Evolutionary conservation across 176 grass and related monocot species (phyloP).

Genomic region (Tillandsia leiboldiana): DNA sequence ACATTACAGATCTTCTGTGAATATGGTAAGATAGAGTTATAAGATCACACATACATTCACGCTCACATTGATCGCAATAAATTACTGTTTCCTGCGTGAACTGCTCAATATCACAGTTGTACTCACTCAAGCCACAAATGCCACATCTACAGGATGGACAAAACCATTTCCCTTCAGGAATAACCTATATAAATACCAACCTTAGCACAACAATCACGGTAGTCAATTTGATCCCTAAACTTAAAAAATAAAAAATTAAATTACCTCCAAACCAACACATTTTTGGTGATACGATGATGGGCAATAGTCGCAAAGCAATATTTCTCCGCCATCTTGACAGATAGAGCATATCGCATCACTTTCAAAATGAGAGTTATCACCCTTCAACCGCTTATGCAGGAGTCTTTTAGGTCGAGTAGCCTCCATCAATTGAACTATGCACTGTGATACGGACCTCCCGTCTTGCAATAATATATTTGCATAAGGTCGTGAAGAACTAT

Average conservation of each 20-base stretch:
- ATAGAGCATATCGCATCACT: constrained; percentile 63
- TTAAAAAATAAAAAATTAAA: not conserved
- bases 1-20: constrained; percentile 8
- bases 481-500: constrained; percentile 29
- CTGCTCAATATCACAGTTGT: constrained; percentile 34
- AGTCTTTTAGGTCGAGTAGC: constrained; percentile 21
- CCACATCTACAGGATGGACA: constrained; percentile 60
- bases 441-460: constrained; percentile 58
- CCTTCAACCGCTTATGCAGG: constrained; percentile 34
- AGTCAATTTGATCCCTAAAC: not conserved
- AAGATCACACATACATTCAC: constrained; percentile 51
- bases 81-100: constrained; percentile 47
- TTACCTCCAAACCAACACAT: constrained; percentile 70
- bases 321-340: constrained; percentile 47
- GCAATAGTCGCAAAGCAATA: constrained; percentile 61
- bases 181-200: constrained; percentile 28
- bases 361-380: constrained; percentile 29
- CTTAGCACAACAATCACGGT: not conserved
- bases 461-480: constrained; percentile 55
- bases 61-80: constrained; percentile 68
- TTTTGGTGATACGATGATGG: constrained; percentile 57
- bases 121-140: constrained; percentile 51
- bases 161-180: constrained; percentile 56
- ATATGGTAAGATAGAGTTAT: not conserved
- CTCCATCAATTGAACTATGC: constrained; percentile 52